Percentiles rank a stretch among this genome's conserved stretches.
These are phyloP conservation scores for Colletotrichum nymphaeae DNA, from an alignment of 2,329 filamentous ascomycete genomes.

Conservation along the genomic window DNA sequence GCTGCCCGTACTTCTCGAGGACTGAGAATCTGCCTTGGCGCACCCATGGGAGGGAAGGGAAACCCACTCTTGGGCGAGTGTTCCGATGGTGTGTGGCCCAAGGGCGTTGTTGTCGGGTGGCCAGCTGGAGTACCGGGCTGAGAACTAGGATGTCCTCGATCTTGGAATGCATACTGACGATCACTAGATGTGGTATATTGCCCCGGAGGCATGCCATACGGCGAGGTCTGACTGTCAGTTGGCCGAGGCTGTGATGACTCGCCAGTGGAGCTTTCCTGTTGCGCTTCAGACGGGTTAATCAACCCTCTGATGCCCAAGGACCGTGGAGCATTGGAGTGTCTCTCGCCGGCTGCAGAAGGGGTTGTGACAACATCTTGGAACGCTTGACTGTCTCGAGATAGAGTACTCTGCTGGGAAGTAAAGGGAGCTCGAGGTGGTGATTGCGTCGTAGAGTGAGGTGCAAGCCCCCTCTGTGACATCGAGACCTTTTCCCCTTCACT, in stretches of 20 bases:
- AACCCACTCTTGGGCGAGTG: constrained; percentile 45
- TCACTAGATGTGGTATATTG: constrained; percentile 39
- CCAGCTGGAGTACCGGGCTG: constrained; percentile 47
- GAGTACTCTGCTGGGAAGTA: constrained; percentile 8
- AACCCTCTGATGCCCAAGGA: constrained; percentile 51
- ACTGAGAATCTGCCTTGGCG: constrained; percentile 45
- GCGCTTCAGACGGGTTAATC: constrained; percentile 50
- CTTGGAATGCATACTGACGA: constrained; percentile 37
- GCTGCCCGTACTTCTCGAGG: constrained; percentile 45
- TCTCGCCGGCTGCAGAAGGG: constrained; percentile 33
- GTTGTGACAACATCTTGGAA: constrained; percentile 38
- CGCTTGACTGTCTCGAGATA: constrained; percentile 38
- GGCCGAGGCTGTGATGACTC: constrained; percentile 35
- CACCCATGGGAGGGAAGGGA: constrained; percentile 45
- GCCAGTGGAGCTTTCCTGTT: constrained; percentile 36
- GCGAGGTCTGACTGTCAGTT: constrained; percentile 37
- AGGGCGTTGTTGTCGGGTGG: constrained; percentile 39
- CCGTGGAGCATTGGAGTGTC: constrained; percentile 20
- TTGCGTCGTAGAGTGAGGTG: constrained; percentile 65
- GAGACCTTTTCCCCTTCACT: constrained; percentile 68
- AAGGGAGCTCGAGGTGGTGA: constrained; percentile 50
- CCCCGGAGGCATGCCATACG: constrained; percentile 37
- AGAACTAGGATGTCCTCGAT: constrained; percentile 46
- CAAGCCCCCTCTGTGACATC: constrained; percentile 73
- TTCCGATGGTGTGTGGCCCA: constrained; percentile 45